A percentile compares a stretch with the other conserved stretches of the same genome.
These are phyloP conservation scores for Camelina neglecta DNA, from an alignment of 345 rosid species.

Conservation along the genomic window DNA sequence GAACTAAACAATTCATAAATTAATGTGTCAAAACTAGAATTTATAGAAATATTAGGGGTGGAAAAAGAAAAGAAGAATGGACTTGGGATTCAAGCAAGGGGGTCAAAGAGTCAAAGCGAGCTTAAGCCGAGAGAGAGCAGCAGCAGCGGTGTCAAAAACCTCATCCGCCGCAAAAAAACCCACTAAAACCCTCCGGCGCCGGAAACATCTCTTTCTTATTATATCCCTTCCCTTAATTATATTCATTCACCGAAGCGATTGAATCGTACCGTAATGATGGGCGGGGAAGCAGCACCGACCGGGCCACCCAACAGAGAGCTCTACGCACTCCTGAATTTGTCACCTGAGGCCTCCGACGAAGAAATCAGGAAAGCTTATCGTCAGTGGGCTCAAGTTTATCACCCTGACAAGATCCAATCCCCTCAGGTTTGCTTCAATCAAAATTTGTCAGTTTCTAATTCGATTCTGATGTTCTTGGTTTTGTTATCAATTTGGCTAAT, in stretches of 20 bases:
- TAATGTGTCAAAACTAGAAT: background rate
- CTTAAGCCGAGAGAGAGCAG: constrained; percentile 23
- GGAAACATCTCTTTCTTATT: background rate
- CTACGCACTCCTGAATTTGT: constrained; percentile 81
- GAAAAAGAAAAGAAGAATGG: constrained; percentile 22
- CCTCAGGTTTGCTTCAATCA: constrained; percentile 53
- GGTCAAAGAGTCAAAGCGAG: constrained; percentile 41
- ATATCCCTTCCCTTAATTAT: background rate
- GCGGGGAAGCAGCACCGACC: constrained; percentile 31
- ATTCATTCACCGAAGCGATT: background rate
- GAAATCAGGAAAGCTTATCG: constrained; percentile 91
- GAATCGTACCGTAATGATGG: constrained; percentile 36
- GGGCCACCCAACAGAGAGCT: constrained; percentile 72
- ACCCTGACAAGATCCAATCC: constrained; percentile 91
- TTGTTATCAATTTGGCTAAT: background rate
- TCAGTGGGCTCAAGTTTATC: constrained; percentile 97
- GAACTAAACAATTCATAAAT: background rate
- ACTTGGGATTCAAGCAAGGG: constrained; percentile 44
- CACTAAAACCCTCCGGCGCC: constrained; percentile 45
- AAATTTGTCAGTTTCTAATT: background rate
- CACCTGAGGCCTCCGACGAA: constrained; percentile 93
- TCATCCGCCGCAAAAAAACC: constrained; percentile 42
- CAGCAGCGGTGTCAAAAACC: constrained; percentile 34
- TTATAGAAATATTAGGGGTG: background rate
- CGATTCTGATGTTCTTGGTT: no score